These are phyloP conservation scores for Ogataea ramenticola DNA, from an alignment of 805 yeast species.

Conservation along the genomic window DNA sequence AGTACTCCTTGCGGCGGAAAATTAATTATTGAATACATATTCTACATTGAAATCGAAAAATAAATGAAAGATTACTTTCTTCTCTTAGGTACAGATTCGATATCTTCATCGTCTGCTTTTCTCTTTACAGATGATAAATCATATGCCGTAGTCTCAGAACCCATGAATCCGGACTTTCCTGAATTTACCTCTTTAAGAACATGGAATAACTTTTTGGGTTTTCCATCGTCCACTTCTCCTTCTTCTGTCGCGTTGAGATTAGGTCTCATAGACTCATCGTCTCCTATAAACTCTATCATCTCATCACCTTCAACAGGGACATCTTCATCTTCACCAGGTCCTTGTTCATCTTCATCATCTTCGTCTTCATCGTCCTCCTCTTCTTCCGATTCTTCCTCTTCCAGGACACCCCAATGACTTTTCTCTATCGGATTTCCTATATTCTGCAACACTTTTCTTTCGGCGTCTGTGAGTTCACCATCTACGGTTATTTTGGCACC, in stretches of 20 bases:
- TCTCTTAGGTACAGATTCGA: not conserved
- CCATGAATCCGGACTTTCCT: conserved; percentile 18
- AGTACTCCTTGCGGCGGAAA: no score
- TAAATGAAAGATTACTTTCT: not conserved
- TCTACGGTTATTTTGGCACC: conserved; percentile 18
- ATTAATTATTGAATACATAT: no score
- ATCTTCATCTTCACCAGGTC: conserved; percentile 21
- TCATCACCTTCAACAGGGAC: conserved; percentile 19
- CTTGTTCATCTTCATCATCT: conserved; percentile 12
- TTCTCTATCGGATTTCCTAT: conserved; percentile 19
- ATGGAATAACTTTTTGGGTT: conserved; percentile 20
- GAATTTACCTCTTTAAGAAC: conserved; percentile 23
- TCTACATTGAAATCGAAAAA: no score
- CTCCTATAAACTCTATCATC: conserved; percentile 20
- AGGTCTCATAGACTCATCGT: conserved; percentile 6
- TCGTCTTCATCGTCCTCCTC: conserved; percentile 22
- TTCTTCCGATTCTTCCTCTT: conserved; percentile 28
- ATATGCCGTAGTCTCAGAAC: conserved; percentile 21
- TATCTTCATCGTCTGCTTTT: not conserved
- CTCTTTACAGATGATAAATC: conserved; percentile 6
- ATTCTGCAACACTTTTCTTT: conserved; percentile 5
- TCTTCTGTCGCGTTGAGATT: conserved; percentile 4
- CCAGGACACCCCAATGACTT: conserved; percentile 25
- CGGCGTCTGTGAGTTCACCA: conserved; percentile 26
- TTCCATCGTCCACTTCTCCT: conserved; percentile 9